Percentiles rank a stretch among this genome's conserved stretches.
Conservation (phyloP, 2,329 filamentous ascomycete species). For the Metarhizium sp. region DNA sequence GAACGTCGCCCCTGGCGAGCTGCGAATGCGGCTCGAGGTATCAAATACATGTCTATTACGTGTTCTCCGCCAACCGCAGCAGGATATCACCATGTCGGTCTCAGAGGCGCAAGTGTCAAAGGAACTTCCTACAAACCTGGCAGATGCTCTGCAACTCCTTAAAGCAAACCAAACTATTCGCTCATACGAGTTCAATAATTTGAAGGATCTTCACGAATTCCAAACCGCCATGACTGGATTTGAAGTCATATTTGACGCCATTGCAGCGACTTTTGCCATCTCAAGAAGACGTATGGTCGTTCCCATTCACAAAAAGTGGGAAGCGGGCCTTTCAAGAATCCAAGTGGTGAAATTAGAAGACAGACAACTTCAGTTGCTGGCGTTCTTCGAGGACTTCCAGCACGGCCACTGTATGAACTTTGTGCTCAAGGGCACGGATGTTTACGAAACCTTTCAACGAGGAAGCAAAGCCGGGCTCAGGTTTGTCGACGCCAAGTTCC, state of each 20-base stretch:
- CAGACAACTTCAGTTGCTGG: constrained; percentile 66
- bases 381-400: constrained; percentile 81
- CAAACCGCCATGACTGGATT: constrained; percentile 74
- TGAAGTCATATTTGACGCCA: constrained; percentile 61
- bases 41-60: constrained; percentile 52
- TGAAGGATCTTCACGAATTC: constrained; percentile 67
- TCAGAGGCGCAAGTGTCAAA: constrained; percentile 56
- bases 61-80: constrained; percentile 62
- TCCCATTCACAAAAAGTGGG: constrained; percentile 91
- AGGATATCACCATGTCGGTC: constrained; percentile 68
- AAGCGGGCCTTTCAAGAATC: constrained; percentile 68
- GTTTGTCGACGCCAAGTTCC: constrained; percentile 85
- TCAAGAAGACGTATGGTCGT: constrained; percentile 81
- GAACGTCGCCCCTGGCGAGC: constrained; percentile 69
- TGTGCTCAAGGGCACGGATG: constrained; percentile 72
- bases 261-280: constrained; percentile 70
- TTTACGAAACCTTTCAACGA: constrained; percentile 61
- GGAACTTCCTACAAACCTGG: constrained; percentile 53
- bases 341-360: constrained; percentile 67
- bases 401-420: constrained; percentile 89
- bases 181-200: constrained; percentile 57
- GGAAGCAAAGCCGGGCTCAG: constrained; percentile 63
- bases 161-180: constrained; percentile 55
- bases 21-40: constrained; percentile 57
- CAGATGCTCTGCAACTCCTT: constrained; percentile 53